Base-by-base conservation (phyloP, 2,329 filamentous ascomycete genomes). In the Aspergillus tanneri region DNA sequence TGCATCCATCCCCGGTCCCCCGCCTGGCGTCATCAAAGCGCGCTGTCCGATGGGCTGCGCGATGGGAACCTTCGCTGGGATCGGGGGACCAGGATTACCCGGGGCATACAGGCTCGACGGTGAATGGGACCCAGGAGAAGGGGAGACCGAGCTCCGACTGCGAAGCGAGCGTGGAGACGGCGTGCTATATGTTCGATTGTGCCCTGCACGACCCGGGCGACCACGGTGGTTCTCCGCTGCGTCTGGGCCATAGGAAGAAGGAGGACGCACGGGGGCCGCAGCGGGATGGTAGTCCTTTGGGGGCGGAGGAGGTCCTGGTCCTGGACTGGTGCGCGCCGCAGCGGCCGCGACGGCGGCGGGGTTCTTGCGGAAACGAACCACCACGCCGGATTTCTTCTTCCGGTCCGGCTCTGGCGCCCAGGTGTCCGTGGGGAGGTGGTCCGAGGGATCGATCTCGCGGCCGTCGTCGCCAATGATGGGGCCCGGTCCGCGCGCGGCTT, bases 321-420 rank as follows among this genome's bases (percentile, higher is more conserved):
- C 16, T 49, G 46, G 22, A 45, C 45, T 10, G 36, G 38, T 66
- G 59, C 25, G 54, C 47, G 30, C 67, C 59, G 19, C 67, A 64
- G 40, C 51, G 52, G 55, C 51, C 47, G 30, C 67, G 60, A 18
- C 67, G 64, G 40, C 51, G 52, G 55, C 51, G 27, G 69, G 61
- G 3, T 65, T 61, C 45, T 73, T 67, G 22, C 72, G 73, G 54
- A 77, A 76, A 9, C 72, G 71, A 38, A 77, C 68, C 12, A 76
- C 72, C 21, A 77, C 70, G 38, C 76, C 74, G 18, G 74, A 70
- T 65, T 79, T 70, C 42, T 67, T 69, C 39, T 84, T 85, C 30
- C 76, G 75, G 54, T 84, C 81, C 2, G 83, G 83, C 58, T 86
- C 83, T 1, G 83, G 83, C 0, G 83, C 83, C 83, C 83, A 86